Evolutionary conservation across 192 early-diverging fungal genomes (phyloP).

Genomic region (Backusella liffmaniae): DNA sequence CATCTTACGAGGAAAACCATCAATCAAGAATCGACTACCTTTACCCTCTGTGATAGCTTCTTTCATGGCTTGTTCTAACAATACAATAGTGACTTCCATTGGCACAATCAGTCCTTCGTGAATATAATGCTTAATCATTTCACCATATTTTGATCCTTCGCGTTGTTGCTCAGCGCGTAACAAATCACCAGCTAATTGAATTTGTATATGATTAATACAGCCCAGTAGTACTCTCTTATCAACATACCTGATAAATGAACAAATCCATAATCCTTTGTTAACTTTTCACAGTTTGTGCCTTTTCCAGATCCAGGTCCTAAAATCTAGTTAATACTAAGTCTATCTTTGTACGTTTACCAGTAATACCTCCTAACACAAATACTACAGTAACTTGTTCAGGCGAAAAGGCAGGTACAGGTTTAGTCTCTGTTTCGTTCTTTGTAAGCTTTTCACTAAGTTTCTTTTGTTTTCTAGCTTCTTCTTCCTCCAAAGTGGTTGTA

Average conservation of each 20-base stretch:
- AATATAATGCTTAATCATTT: constrained; percentile 90
- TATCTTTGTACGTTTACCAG: not conserved
- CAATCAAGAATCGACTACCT: constrained; percentile 81
- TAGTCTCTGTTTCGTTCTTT: not conserved
- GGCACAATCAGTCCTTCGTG: constrained; percentile 95
- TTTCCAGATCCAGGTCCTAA: constrained; percentile 81
- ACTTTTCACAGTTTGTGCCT: constrained; percentile 91
- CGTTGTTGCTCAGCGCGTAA: constrained; percentile 89
- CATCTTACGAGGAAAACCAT: constrained; percentile 94
- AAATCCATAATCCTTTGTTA: constrained; percentile 92
- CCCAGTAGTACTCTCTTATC: not conserved
- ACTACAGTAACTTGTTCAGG: constrained; percentile 34
- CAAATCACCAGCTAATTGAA: constrained; percentile 80
- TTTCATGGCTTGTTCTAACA: constrained; percentile 90
- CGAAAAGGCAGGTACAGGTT: constrained; percentile 27
- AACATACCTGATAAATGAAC: constrained; percentile 85
- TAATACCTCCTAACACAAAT: constrained; percentile 31
- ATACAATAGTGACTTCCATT: constrained; percentile 88
- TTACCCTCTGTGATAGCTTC: constrained; percentile 52
- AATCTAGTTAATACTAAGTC: not conserved
- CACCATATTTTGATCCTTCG: constrained; percentile 79
- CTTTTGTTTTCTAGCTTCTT: not conserved
- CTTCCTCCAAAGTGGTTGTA: not conserved
- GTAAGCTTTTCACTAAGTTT: not conserved
- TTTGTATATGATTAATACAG: not conserved